A percentile compares a stretch with the other conserved stretches of the same genome.
These are phyloP conservation scores for Trametopsis cervina DNA, from an alignment of 768 basidiomycete genomes.

Conservation along the genomic window DNA sequence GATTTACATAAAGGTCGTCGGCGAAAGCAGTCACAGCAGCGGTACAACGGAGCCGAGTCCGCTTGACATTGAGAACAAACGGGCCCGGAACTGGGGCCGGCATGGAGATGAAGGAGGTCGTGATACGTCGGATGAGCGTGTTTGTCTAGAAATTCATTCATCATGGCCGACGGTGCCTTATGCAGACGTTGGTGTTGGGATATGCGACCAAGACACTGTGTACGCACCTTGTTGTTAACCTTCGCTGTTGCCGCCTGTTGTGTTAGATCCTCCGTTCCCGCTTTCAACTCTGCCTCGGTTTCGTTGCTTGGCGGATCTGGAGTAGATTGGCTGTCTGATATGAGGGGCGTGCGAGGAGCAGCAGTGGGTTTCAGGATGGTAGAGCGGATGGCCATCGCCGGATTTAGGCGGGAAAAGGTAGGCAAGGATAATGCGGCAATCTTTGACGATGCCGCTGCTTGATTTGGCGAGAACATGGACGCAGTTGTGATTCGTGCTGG, in stretches of 20 bases:
- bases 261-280: no score
- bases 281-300: not conserved
- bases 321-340: not conserved
- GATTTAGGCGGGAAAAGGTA: no score
- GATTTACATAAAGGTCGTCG: not conserved
- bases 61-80: not conserved
- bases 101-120: not conserved
- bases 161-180: slow-evolving; percentile 2
- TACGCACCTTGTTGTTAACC: not conserved
- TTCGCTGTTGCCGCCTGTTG: not conserved
- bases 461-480: no score
- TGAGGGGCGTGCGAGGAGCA: not conserved
- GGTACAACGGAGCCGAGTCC: not conserved
- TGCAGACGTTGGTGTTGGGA: no score
- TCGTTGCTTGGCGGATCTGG: no score
- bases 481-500: no score
- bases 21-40: not conserved
- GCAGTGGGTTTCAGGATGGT: no score
- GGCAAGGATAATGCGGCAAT: no score
- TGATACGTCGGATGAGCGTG: not conserved
- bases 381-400: no score
- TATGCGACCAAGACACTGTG: not conserved
- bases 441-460: no score
- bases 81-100: not conserved
- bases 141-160: not conserved